phyloP scores from a whole-genome alignment of 2,329 filamentous ascomycete species.

The Monosporascus sp. region DNA sequence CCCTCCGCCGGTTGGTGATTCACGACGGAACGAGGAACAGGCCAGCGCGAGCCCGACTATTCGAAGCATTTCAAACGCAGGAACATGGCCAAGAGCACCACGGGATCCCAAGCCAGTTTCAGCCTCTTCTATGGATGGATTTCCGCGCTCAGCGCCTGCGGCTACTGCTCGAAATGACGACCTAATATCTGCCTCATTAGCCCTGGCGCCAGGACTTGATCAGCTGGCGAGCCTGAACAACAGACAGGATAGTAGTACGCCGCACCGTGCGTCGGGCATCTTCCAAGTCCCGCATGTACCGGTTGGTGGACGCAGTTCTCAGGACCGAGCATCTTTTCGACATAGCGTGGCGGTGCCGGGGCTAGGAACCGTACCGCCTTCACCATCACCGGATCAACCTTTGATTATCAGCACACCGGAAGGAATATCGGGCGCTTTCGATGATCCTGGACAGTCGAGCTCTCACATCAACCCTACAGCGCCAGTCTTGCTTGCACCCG shows the following conservation, averaged over 20 bases:
- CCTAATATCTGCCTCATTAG: constrained; percentile 30
- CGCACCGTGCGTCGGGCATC: constrained; percentile 39
- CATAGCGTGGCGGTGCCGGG: constrained; percentile 6
- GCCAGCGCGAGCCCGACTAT: constrained; percentile 10
- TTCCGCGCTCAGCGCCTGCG: constrained; percentile 38
- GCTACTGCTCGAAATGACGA: constrained; percentile 26
- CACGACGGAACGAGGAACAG: constrained; percentile 5
- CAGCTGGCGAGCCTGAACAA: constrained; percentile 34
- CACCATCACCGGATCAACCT: constrained; percentile 42
- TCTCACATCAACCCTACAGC: constrained; percentile 30
- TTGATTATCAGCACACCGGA: constrained; percentile 57
- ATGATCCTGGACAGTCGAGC: constrained; percentile 33
- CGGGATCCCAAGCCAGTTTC: constrained; percentile 19
- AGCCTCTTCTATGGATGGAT: constrained; percentile 21
- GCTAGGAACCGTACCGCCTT: constrained; percentile 8
- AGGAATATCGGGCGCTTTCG: constrained; percentile 50
- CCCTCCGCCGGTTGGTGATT: constrained; percentile 5
- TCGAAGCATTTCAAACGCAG: constrained; percentile 28
- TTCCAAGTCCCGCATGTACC: constrained; percentile 38
- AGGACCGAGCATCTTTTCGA: constrained; percentile 17
- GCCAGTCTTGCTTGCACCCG: constrained; percentile 46
- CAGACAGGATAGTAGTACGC: constrained; percentile 32
- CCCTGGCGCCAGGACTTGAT: constrained; percentile 33
- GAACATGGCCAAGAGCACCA: constrained; percentile 43
- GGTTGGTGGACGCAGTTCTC: constrained; percentile 28